Percentiles rank a stretch among this genome's conserved stretches.
These are phyloP conservation scores for Castanea crenata DNA, from an alignment of 306 rosid genomes.

Conservation along the genomic window DNA sequence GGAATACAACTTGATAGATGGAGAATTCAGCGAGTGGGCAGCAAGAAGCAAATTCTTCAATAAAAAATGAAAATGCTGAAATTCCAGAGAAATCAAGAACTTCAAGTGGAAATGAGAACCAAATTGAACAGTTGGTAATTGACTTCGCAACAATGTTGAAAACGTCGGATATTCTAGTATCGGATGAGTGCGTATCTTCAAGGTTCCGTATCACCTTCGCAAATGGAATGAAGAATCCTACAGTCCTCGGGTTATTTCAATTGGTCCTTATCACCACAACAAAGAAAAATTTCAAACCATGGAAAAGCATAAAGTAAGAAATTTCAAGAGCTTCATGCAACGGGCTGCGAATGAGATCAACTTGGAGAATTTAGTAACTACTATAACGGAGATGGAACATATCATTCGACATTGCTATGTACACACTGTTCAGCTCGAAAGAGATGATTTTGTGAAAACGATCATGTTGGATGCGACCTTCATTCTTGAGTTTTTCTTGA, in stretches of 20 bases:
- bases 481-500: conserved; percentile 21
- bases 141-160: neutral
- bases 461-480: conserved; percentile 28
- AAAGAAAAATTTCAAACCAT: conserved; percentile 13
- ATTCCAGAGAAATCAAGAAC: neutral
- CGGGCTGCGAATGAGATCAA: neutral
- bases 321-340: neutral
- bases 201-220: conserved; percentile 28
- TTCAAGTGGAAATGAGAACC: neutral
- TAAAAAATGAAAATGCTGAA: neutral
- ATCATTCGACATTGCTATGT: conserved; percentile 17
- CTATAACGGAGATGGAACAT: neutral
- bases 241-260: conserved; percentile 36
- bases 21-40: neutral
- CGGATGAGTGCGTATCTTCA: conserved; percentile 20
- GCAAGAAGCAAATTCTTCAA: neutral
- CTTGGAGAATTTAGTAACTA: neutral
- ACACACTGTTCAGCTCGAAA: neutral
- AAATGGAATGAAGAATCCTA: conserved; percentile 21
- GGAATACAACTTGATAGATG: neutral
- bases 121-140: neutral
- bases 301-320: conserved; percentile 21
- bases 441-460: conserved; percentile 17
- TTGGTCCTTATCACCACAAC: conserved; percentile 28
- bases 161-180: neutral